A percentile compares a stretch with the other conserved stretches of the same genome.
phyloP scores from a whole-genome alignment of 2,329 filamentous ascomycete species.

The Botrytis paeoniae region DNA sequence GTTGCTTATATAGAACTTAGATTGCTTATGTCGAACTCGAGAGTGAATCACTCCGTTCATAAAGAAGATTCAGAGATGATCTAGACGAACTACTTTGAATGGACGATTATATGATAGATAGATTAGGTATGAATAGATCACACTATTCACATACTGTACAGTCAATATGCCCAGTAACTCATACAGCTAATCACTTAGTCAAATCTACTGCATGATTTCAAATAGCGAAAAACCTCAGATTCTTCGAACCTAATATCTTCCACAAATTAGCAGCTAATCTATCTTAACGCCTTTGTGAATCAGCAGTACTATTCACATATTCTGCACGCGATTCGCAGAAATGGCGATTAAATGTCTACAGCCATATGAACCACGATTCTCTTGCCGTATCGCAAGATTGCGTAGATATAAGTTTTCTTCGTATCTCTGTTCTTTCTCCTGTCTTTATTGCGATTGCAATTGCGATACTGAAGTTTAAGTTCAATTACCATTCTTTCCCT shows the following conservation, averaged over 20 bases:
- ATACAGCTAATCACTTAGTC: not conserved
- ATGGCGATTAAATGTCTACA: not conserved
- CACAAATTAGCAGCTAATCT: too few relatives aligned
- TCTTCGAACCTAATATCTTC: too few relatives aligned
- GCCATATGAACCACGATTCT: not conserved
- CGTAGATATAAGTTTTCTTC: not conserved
- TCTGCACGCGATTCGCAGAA: not conserved
- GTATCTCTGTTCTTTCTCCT: not conserved
- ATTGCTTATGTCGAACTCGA: not conserved
- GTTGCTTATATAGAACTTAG: not conserved
- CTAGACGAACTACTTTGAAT: too few relatives aligned
- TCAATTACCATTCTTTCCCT: not conserved
- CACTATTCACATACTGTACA: not conserved
- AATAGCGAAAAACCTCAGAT: too few relatives aligned
- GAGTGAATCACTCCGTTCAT: not conserved
- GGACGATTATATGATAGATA: too few relatives aligned
- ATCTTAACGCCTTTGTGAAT: too few relatives aligned
- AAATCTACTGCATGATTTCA: not conserved
- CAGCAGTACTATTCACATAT: not conserved
- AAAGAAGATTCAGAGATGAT: not conserved
- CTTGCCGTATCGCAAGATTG: not conserved
- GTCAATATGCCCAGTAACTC: not conserved
- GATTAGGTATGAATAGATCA: not conserved
- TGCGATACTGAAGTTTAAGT: not conserved
- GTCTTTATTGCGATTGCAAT: not conserved